A percentile compares a stretch with the other conserved stretches of the same genome.
Evolutionary conservation across 164 flowering plant species (phyloP).

Genomic region (Kingdonia uniflora): DNA sequence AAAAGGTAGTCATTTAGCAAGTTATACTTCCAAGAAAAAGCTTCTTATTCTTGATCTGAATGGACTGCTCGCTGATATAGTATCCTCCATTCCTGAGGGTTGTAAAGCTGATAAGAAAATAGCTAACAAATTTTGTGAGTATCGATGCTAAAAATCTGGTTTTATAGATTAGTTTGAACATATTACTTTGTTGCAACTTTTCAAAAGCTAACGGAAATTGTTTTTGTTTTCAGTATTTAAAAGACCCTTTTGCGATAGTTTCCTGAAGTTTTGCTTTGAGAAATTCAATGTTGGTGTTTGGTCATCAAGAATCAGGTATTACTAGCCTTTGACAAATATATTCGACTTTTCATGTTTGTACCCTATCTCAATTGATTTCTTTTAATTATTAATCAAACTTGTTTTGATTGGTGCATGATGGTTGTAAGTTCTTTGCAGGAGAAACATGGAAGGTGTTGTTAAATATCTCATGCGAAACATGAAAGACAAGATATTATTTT

Average conservation of each 20-base stretch:
- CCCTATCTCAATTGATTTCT: no score
- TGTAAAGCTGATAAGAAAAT: conserved; percentile 33
- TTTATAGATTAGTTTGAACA: no score
- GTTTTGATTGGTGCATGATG: background rate
- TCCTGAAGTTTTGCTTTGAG: conserved; percentile 70
- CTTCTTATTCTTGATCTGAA: conserved; percentile 84
- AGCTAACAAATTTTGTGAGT: conserved; percentile 47
- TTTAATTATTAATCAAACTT: no score
- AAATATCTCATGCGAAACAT: conserved; percentile 55
- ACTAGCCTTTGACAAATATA: no score
- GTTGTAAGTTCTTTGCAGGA: conserved; percentile 29
- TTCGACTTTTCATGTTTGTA: no score
- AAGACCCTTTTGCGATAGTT: conserved; percentile 65
- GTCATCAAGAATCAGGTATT: conserved; percentile 75
- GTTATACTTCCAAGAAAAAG: conserved; percentile 26
- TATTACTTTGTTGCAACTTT: no score
- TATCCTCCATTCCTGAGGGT: conserved; percentile 31
- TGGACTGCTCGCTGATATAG: conserved; percentile 75
- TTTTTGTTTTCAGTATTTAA: conserved; percentile 49
- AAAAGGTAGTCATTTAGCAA: conserved; percentile 4
- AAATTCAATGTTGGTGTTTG: conserved; percentile 73
- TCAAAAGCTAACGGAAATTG: no score
- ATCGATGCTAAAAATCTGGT: background rate
- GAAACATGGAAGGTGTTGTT: conserved; percentile 32
- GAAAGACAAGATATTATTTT: conserved; percentile 48